Base-by-base conservation (phyloP, 2,329 filamentous ascomycete species). In the Ophiostoma sp. region DNA sequence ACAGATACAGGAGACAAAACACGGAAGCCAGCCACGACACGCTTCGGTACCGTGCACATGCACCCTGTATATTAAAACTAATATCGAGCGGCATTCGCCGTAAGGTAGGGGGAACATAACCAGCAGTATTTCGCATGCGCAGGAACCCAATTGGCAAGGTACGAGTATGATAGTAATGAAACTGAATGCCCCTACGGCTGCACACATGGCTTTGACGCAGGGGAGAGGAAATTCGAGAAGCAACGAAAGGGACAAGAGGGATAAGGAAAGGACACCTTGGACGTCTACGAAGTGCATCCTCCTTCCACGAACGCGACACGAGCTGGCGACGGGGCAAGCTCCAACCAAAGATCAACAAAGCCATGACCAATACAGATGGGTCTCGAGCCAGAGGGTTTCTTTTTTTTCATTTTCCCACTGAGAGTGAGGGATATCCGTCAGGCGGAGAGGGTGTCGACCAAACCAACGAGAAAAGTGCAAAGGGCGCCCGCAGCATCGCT, bases 401-500 rank as follows among this genome's bases (percentile, higher is more conserved):
- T 19, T 48, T 19, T 19, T 17, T 39, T 39, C n/a, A n/a, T n/a
- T n/a, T 39, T 42, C 39, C 15, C 9, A 12, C 39, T 42, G 39
- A 12, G 15, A 42, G 39, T 52, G 48, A 52, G 17, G 48, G 48
- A 22, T 52, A 7, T n/a, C 48, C n/a, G 48, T 52, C 48, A 3
- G 19, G 9, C 19, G 17, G 17, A 52, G 19, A n/a, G 17, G n/a
- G 19, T 9, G 19, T 6, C 19, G 19, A 12, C 39, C 39, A 42
- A 42, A 17, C 45, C 45, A 22, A 22, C 19, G 48, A 61, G 25
- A n/a, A n/a, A n/a, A n/a, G n/a, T 11, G 8, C 6, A 42, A 64
- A 28, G 61, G 61, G n/a, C 36, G 22, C 36, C 61, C 36, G 36
- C 61, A 66, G 36, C 36, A 66, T 66, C 61, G 61, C 36, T 68